Evolutionary conservation across 331 rosid species (phyloP).

Genomic region (Malus hybrid): DNA sequence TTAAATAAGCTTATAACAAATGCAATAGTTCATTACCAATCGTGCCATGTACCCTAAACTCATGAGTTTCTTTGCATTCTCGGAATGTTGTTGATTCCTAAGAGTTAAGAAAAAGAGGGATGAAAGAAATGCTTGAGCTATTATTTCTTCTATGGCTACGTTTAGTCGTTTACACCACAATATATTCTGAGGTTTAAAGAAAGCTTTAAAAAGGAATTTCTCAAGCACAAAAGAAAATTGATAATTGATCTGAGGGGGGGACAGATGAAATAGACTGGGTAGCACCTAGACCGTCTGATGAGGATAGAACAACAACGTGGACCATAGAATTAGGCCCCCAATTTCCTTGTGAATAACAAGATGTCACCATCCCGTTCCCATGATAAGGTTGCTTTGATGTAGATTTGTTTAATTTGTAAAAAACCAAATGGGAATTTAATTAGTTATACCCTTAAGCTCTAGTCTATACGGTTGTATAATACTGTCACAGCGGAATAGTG

Average conservation of each 20-base stretch:
- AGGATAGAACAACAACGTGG: neutral
- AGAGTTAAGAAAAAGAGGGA: neutral
- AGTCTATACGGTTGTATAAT: neutral
- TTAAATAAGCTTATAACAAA: neutral
- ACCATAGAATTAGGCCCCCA: neutral
- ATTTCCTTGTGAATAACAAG: neutral
- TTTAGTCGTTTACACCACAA: neutral
- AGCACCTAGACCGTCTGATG: neutral
- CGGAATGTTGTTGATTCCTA: neutral
- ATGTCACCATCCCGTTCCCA: neutral
- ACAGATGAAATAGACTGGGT: neutral
- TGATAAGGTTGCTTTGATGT: neutral
- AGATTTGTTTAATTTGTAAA: neutral
- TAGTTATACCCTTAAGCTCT: neutral
- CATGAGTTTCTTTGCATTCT: neutral
- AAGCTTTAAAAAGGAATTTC: neutral
- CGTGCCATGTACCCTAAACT: neutral
- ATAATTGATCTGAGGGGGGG: neutral
- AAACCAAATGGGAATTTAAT: too few species aligned
- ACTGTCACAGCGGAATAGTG: too few species aligned
- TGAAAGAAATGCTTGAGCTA: neutral
- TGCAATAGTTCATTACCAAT: neutral
- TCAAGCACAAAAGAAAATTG: too few species aligned
- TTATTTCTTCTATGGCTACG: neutral
- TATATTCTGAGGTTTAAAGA: neutral